A percentile compares a stretch with the other conserved stretches of the same genome.
These are phyloP conservation scores for Boletellus sp. DNA, from an alignment of 768 basidiomycete species.

Conservation along the genomic window DNA sequence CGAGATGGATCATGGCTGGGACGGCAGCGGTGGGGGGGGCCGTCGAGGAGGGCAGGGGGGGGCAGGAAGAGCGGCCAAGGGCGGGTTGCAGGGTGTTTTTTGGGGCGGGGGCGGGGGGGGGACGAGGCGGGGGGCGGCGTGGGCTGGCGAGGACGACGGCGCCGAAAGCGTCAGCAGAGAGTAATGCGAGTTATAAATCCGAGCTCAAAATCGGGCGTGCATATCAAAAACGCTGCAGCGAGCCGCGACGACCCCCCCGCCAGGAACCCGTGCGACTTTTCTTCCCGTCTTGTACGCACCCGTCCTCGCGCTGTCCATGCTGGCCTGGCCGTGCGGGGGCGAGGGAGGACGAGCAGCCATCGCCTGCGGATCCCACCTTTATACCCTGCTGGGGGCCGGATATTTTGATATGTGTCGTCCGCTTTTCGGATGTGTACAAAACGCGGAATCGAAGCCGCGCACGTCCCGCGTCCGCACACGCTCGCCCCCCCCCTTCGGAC, in stretches of 20 bases:
- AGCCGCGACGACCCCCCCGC: too few relatives aligned
- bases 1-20: conserved; percentile 48
- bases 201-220: conserved; percentile 31
- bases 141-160: neutral
- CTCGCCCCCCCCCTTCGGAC: too few relatives aligned
- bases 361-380: too few relatives aligned
- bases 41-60: neutral
- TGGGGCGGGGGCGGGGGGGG: conserved; percentile 1
- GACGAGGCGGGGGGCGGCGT: neutral
- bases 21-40: neutral
- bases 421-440: too few relatives aligned
- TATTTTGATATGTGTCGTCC: too few relatives aligned
- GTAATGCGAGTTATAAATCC: conserved; percentile 30
- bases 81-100: neutral
- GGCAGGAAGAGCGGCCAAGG: conserved; percentile 1
- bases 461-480: too few relatives aligned
- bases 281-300: conserved; percentile 26
- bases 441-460: too few relatives aligned
- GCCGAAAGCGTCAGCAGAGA: conserved; percentile 12
- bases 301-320: too few relatives aligned
- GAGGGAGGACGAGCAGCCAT: too few relatives aligned
- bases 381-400: too few relatives aligned
- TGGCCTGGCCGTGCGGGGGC: too few relatives aligned
- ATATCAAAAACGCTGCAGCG: conserved; percentile 31
- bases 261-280: conserved; percentile 28